Evolutionary conservation across 257 asterid genomes (phyloP).

Genomic region (Oldenlandia corymbosa): DNA sequence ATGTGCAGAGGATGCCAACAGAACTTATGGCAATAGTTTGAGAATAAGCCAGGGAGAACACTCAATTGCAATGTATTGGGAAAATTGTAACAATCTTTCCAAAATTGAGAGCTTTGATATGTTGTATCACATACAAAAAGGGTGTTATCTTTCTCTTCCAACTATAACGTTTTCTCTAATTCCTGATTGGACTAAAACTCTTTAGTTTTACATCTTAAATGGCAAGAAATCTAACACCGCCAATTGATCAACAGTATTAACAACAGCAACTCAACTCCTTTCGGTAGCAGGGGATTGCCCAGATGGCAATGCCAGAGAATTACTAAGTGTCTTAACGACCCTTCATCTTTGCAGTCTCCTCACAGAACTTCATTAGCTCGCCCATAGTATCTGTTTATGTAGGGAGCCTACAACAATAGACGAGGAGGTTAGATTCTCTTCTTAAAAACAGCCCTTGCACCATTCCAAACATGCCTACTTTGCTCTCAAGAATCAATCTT

Average conservation of each 20-base stretch:
- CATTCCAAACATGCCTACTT: not conserved
- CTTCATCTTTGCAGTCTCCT: not conserved
- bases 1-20: no score
- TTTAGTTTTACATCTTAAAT: not conserved
- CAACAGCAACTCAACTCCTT: not conserved
- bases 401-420: conserved; percentile 51
- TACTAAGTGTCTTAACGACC: not conserved
- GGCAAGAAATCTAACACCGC: not conserved
- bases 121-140: not conserved
- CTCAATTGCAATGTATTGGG: conserved; percentile 6
- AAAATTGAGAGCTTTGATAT: conserved; percentile 3
- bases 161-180: conserved; percentile 4
- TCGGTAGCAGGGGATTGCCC: conserved; percentile 2
- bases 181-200: conserved; percentile 9
- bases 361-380: conserved; percentile 65
- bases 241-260: no score
- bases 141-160: not conserved
- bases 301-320: not conserved
- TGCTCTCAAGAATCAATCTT: not conserved
- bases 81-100: not conserved
- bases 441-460: not conserved
- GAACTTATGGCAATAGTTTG: no score
- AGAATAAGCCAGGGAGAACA: not conserved
- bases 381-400: conserved; percentile 89
- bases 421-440: not conserved